Conservation (phyloP, 495 filamentous ascomycete genomes). For the Friedmanniomyces simplex region DNA sequence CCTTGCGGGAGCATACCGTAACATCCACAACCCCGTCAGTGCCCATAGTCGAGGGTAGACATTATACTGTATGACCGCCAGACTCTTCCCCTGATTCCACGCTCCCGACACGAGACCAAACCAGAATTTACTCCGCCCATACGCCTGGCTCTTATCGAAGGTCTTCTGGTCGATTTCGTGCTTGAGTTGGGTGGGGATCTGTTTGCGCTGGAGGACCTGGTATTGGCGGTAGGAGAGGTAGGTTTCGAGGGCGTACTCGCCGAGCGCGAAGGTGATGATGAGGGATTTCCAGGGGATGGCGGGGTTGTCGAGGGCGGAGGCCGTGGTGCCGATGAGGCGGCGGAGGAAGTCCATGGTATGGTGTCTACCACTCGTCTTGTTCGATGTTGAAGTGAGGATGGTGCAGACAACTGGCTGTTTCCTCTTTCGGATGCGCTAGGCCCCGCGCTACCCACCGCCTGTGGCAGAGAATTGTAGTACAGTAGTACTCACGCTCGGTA, state of each 20-base stretch:
- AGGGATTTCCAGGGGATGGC: slow-evolving; percentile 95
- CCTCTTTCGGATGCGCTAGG: too few relatives aligned
- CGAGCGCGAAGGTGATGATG: slow-evolving; percentile 83
- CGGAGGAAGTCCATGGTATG: slow-evolving; percentile 37
- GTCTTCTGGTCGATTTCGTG: slow-evolving; percentile 80
- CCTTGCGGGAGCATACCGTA: neutral
- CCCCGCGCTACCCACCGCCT: too few relatives aligned
- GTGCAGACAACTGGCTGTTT: neutral
- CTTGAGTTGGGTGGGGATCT: slow-evolving; percentile 71
- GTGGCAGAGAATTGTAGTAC: too few relatives aligned
- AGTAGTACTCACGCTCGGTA: too few relatives aligned
- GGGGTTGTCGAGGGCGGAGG: slow-evolving; percentile 77
- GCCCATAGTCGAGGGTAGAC: slow-evolving; percentile 84
- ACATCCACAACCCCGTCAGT: slow-evolving; percentile 60
- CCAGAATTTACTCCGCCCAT: slow-evolving; percentile 88
- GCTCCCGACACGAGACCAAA: slow-evolving; percentile 69
- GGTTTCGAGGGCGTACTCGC: slow-evolving; percentile 77
- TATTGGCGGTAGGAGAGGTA: slow-evolving; percentile 83
- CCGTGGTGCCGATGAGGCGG: slow-evolving; percentile 70
- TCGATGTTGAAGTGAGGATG: neutral
- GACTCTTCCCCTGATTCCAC: slow-evolving; percentile 76
- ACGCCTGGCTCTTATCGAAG: slow-evolving; percentile 91
- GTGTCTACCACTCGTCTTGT: neutral
- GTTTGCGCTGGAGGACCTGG: slow-evolving; percentile 63
- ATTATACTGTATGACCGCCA: slow-evolving; percentile 81